Evolutionary conservation across 305 asterid species (phyloP).

Genomic region (Coffea humblotiana): DNA sequence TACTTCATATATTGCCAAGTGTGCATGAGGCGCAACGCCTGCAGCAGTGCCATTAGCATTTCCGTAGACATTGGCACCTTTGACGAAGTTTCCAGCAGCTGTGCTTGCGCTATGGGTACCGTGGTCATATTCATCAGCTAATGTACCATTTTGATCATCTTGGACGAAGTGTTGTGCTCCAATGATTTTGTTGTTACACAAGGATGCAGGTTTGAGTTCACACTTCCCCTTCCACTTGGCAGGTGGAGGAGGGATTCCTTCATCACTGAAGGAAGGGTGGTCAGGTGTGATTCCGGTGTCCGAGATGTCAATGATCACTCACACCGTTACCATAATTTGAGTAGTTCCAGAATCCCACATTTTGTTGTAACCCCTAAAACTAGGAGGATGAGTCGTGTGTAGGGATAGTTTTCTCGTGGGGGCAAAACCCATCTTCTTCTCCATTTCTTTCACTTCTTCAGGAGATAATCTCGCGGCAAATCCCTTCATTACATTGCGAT

Average conservation of each 20-base stretch:
- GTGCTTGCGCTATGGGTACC: background rate
- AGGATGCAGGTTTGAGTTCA: background rate
- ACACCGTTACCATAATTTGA: conserved; percentile 24
- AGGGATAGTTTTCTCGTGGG: conserved; percentile 10
- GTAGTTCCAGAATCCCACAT: conserved; percentile 17
- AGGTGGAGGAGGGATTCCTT: conserved; percentile 21
- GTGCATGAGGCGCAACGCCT: conserved; percentile 20
- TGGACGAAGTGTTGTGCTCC: conserved; percentile 9
- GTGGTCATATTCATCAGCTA: too few relatives aligned
- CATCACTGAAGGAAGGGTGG: conserved; percentile 21
- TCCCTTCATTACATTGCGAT: conserved; percentile 20
- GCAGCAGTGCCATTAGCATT: conserved; percentile 22
- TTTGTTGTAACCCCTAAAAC: conserved; percentile 18
- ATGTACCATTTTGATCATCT: too few relatives aligned
- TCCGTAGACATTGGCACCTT: conserved; percentile 19
- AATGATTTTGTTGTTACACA: conserved; percentile 20
- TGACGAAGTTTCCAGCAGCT: conserved; percentile 23
- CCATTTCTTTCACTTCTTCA: conserved; percentile 17
- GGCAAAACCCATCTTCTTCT: conserved; percentile 19
- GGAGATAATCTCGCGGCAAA: conserved; percentile 20
- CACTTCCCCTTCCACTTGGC: conserved; percentile 23
- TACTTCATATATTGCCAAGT: conserved; percentile 17
- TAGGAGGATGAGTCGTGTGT: conserved; percentile 24
- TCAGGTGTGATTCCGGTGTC: conserved; percentile 15
- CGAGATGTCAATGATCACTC: conserved; percentile 25